These are phyloP conservation scores for Nemania serpens DNA, from an alignment of 2,329 filamentous ascomycete genomes.

Conservation along the genomic window DNA sequence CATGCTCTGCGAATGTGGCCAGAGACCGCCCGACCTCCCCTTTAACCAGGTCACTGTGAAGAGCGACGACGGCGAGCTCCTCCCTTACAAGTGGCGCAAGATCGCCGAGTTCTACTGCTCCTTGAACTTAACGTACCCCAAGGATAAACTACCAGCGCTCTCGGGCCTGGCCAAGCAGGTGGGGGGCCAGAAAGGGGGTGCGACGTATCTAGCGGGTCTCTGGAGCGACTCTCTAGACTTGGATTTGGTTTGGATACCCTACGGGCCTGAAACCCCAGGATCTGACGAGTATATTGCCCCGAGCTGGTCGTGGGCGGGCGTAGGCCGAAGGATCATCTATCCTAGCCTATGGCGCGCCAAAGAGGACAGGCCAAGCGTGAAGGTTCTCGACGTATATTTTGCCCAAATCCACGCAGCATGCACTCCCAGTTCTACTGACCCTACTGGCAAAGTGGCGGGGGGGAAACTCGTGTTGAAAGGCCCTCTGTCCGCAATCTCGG, in stretches of 20 bases:
- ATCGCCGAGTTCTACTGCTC: conserved; percentile 18
- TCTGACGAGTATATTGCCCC: conserved; percentile 12
- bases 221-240: conserved; percentile 22
- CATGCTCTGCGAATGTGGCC: conserved; percentile 19
- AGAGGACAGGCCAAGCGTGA: conserved; percentile 13
- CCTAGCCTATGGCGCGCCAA: conserved; percentile 13
- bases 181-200: conserved; percentile 1
- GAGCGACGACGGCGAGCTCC: background rate
- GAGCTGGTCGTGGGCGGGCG: conserved; percentile 21
- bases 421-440: conserved; percentile 8
- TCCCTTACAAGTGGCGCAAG: conserved; percentile 18
- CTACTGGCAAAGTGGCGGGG: conserved; percentile 9
- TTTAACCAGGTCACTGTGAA: conserved; percentile 13
- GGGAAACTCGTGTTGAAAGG: conserved; percentile 1
- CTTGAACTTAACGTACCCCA: conserved; percentile 10
- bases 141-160: conserved; percentile 24
- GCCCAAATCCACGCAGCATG: conserved; percentile 1
- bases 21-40: background rate
- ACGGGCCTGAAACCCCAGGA: conserved; percentile 6
- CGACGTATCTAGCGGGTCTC: conserved; percentile 20
- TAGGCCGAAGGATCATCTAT: conserved; percentile 10
- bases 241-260: conserved; percentile 16
- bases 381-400: conserved; percentile 14
- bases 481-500: background rate
- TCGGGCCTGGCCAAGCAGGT: conserved; percentile 22